Evolutionary conservation across 2,329 filamentous ascomycete species (phyloP), one percentile per base, ranked within the genome.

Genomic region (Cadophora luteo-olivacea): DNA sequence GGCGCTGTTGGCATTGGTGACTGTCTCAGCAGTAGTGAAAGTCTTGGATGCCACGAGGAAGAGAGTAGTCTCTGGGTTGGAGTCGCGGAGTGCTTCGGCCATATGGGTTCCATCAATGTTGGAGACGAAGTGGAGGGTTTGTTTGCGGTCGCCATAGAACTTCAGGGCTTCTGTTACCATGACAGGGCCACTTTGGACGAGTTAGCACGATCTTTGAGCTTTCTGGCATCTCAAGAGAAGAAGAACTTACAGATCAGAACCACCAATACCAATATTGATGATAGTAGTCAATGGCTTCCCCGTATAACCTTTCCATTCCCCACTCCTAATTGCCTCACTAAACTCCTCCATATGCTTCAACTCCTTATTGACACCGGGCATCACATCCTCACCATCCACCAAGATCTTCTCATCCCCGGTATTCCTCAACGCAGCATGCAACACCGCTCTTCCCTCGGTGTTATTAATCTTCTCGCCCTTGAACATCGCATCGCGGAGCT

Each of bases 81-180:
- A 97, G 77, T 90, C 83, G 79, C 89, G 91, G 70, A 98, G 88
- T 62, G 96, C 94, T 84, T 99, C 96, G 60, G 94, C 92, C 80
- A 98, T 93, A 85, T 99, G 96, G 66, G 96, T 99, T 75, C 96
- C 96, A 80, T 99, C 96, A 79, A 99, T 98, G 87, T 99, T 99
- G 84, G 95, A 98, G 75, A 99, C 96, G 78, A 99, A 99, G 87
- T 98, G 95, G 57, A 98, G 88, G 72, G 90, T 97, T 84, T 94
- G 88, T 82, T 91, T 90, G 70, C 90, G 88, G 80, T 93, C 91
- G 61, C 93, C 92, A 81, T 99, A 99, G 79, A 94, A 87, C 87
- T 97, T 98, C 77, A 99, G 89, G 57, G 96, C 94, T 84, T 99
- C 96, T 51, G 94, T 96, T 76, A 99, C 96, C 96, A 99, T 99